Evolutionary conservation across 2,329 filamentous ascomycete species (phyloP).

Genomic region (Colletotrichum chlorophyti): DNA sequence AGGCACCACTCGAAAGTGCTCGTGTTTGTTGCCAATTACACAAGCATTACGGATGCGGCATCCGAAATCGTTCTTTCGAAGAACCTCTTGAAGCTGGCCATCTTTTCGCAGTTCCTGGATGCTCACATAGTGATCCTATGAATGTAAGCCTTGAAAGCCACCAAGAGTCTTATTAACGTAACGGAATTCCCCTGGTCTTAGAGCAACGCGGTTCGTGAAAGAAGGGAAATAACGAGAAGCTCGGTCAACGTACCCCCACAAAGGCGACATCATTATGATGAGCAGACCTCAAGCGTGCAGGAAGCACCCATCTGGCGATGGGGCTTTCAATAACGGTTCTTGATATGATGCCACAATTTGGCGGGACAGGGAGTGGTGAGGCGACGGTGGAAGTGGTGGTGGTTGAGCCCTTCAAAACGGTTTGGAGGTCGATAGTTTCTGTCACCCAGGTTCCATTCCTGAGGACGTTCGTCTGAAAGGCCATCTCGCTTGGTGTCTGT

Average conservation of each 20-base stretch:
- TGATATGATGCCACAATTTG: slow-evolving; percentile 75
- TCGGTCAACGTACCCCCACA: slow-evolving; percentile 79
- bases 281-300: slow-evolving; percentile 76
- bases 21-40: slow-evolving; percentile 68
- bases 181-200: no score
- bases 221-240: slow-evolving; percentile 38
- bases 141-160: slow-evolving; percentile 35
- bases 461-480: slow-evolving; percentile 60
- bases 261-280: slow-evolving; percentile 84
- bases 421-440: slow-evolving; percentile 54
- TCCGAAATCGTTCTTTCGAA: slow-evolving; percentile 80
- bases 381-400: slow-evolving; percentile 35
- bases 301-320: slow-evolving; percentile 76
- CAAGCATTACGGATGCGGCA: slow-evolving; percentile 80
- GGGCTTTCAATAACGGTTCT: slow-evolving; percentile 81
- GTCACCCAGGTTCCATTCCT: slow-evolving; percentile 64
- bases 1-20: slow-evolving; percentile 42
- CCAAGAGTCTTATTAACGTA: no score
- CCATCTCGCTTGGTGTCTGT: slow-evolving; percentile 14
- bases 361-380: slow-evolving; percentile 44
- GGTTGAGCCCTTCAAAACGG: slow-evolving; percentile 47
- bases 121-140: slow-evolving; percentile 77
- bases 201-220: no score
- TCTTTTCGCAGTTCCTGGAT: slow-evolving; percentile 76
- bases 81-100: slow-evolving; percentile 76